phyloP scores from a whole-genome alignment of 345 rosid genomes.

The Eucalyptus cloeziana region DNA sequence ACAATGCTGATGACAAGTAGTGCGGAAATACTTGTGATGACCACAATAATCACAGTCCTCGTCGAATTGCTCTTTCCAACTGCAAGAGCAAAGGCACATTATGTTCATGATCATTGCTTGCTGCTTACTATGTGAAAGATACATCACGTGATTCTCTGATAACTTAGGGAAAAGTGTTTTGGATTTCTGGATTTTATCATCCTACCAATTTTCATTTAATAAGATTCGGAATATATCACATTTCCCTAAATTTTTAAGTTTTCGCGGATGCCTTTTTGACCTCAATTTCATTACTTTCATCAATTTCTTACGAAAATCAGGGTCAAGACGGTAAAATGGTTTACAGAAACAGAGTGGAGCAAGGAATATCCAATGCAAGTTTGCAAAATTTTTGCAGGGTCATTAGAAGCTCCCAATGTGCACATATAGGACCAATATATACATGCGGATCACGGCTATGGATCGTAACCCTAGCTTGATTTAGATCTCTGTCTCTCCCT shows the following conservation, averaged over 20 bases:
- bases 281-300: background rate
- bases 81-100: background rate
- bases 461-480: background rate
- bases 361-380: background rate
- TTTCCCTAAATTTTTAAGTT: background rate
- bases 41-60: background rate
- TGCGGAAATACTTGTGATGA: background rate
- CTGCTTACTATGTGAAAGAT: background rate
- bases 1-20: background rate
- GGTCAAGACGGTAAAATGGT: background rate
- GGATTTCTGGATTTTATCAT: background rate
- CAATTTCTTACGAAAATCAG: background rate
- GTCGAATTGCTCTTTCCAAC: background rate
- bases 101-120: background rate
- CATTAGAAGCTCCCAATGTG: background rate
- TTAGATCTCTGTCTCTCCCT: background rate
- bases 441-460: background rate
- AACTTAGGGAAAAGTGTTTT: background rate
- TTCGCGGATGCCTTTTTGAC: background rate
- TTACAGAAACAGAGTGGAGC: background rate
- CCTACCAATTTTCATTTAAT: background rate
- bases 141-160: background rate
- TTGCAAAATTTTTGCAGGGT: background rate
- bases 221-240: background rate
- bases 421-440: background rate